A percentile compares a stretch with the other conserved stretches of the same genome.
Conservation (phyloP, 345 rosid genomes). For the Camelina laxa region DNA sequence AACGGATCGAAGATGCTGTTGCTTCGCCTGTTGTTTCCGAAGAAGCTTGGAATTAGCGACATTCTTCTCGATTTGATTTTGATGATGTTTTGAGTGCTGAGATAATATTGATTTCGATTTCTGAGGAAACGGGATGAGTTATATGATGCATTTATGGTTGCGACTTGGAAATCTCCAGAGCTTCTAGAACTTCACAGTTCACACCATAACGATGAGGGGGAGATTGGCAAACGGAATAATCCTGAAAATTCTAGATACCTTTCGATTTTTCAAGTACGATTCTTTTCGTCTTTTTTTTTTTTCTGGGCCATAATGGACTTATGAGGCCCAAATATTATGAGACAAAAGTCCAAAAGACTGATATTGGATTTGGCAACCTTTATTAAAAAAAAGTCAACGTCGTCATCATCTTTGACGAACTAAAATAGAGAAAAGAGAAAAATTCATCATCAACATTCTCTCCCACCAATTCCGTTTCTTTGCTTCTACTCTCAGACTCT, state of each 20-base stretch:
- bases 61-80: neutral
- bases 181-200: neutral
- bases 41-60: slow-evolving; percentile 41
- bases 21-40: slow-evolving; percentile 34
- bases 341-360: too few relatives aligned
- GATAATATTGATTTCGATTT: neutral
- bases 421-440: neutral
- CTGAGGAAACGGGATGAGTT: neutral
- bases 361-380: neutral
- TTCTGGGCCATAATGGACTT: slow-evolving; percentile 8
- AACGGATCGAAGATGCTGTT: slow-evolving; percentile 34
- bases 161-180: slow-evolving; percentile 20
- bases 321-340: slow-evolving; percentile 24
- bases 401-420: slow-evolving; percentile 3
- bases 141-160: neutral
- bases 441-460: slow-evolving; percentile 10
- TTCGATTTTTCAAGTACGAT: neutral
- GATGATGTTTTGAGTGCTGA: neutral
- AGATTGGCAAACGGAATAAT: neutral
- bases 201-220: too few relatives aligned
- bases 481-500: slow-evolving; percentile 37
- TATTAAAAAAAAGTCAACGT: neutral
- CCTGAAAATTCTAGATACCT: slow-evolving; percentile 1
- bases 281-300: neutral
- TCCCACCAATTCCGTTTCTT: slow-evolving; percentile 36